phyloP scores from a whole-genome alignment of 805 yeast species.

The Starmerella tilneyi region DNA sequence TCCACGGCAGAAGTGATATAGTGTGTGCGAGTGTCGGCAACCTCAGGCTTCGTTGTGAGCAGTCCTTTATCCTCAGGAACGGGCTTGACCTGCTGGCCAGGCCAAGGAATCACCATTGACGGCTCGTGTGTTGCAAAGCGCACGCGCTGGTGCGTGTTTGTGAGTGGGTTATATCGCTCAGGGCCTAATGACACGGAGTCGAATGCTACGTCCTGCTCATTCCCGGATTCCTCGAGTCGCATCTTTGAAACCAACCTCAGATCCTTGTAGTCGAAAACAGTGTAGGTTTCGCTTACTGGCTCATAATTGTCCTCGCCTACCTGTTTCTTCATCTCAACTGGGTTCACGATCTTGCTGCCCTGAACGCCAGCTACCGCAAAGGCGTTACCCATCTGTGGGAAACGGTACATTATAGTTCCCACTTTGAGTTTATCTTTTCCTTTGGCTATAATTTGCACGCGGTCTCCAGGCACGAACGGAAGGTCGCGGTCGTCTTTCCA shows the following conservation, averaged over 20 bases:
- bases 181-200: constrained; percentile 61
- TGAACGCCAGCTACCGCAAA: constrained; percentile 58
- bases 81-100: constrained; percentile 45
- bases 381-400: constrained; percentile 48
- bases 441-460: constrained; percentile 22
- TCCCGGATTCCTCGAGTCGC: constrained; percentile 48
- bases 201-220: constrained; percentile 62
- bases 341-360: constrained; percentile 54
- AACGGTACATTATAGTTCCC: constrained; percentile 48
- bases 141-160: constrained; percentile 62
- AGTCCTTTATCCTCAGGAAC: constrained; percentile 30
- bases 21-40: constrained; percentile 61
- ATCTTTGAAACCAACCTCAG: constrained; percentile 71
- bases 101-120: constrained; percentile 78
- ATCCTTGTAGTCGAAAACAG: constrained; percentile 47
- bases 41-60: constrained; percentile 46
- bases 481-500: constrained; percentile 22
- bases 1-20: constrained; percentile 57
- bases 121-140: constrained; percentile 65
- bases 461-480: constrained; percentile 26
- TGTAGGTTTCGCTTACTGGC: constrained; percentile 63
- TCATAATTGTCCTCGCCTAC: constrained; percentile 46
- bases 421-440: constrained; percentile 71
- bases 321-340: constrained; percentile 55
- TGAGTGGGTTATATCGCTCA: constrained; percentile 60